Evolutionary conservation across 331 rosid genomes (phyloP), one percentile per base, ranked within the genome.

Genomic region (Erythrophleum ivorense): DNA sequence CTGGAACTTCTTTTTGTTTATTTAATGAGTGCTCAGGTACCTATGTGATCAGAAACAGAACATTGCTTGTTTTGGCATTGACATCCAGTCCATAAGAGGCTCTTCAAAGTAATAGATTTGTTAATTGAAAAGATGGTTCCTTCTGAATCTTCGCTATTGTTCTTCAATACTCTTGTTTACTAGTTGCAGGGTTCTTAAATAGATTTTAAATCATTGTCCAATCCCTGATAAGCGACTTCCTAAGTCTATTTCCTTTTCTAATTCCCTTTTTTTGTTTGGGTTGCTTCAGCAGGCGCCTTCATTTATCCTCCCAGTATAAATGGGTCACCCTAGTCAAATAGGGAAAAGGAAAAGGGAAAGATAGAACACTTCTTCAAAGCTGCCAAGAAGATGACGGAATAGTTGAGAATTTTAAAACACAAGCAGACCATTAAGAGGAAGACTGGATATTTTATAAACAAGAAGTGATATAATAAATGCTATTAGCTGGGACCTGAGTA

Each of bases 91-190:
- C 69, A 38, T 36, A 60, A 38, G 29, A 52, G 52, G 70, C 48
- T 13, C 24, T 33, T 59, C 19, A 67, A 9, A 76, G 50, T 18
- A 24, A 9, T 7, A 43, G 48, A 55, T 63, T 7, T 36, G 21
- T 60, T 15, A 16, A 38, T 81, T 24, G 64, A 62, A 77, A 82
- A 80, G 36, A 52, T 15, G 19, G 73, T 31, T 73, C 50, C 33
- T 50, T 49, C 50, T 38, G 53, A 73, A 40, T 63, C 68, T 73
- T 80, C 12, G 19, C 36, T 10, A 38, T 74, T 74, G 34, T 1
- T 16, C 46, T 64, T 34, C 68, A 7, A 19, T 19, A 16, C 64
- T 12, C 75, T 64, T 7, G 36, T 38, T 60, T 36, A 4, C 40
- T 19, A 49, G 52, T 36, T 33, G 34, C 73, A n/a, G 3, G 54